Base-by-base conservation (phyloP, 192 early-diverging fungal genomes). In the Phlyctochytrium arcticum region DNA sequence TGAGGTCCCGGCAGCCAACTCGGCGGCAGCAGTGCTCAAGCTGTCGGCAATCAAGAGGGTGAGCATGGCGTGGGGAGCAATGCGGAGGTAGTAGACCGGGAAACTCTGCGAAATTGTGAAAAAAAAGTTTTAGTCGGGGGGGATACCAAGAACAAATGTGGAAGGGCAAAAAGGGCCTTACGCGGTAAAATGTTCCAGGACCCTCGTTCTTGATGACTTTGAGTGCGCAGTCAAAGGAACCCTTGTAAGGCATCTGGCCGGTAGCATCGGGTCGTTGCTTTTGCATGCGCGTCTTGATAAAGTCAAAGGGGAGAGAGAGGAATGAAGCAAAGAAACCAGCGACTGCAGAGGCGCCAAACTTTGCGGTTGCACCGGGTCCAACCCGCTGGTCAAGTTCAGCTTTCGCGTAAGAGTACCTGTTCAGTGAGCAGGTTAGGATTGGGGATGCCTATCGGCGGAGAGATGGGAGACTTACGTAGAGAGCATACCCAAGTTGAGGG, bases 241-340 rank as follows among this genome's bases (percentile, higher is more conserved):
- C 81, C 37, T 60, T 72, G 70, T 82, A 82, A 36, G 69, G 66
- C 50, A 75, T 19, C 54, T 44, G 9, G 44, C 81, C 79, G 7
- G 42, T 59, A 21, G 36, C 70, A 48, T 79, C 79, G 8, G 77
- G 75, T 32, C 49, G 53, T 65, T 80, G 77, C 65, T 82, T 83
- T 53, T 83, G 81, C 47, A 83, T 39, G 1, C 79, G 66, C 1
- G 81, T 83, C 61, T 83, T 83, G 70, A 83, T 58, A 54, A 83
- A 83, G 58, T 83, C 81, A 51, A 83, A 83, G 15, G 81, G 81
- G 7, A 83, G 70, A 19, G 74, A 76, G 33, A 82, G 69, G 48
- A 72, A 65, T 37, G 79, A 82, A 4, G 81, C 81, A 57, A 83
- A 79, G 74, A 83, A 83, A 9, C 80, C 81, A 24, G 81, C 81